phyloP scores from a whole-genome alignment of 2,329 filamentous ascomycete genomes.

The Xylaria sp. region DNA sequence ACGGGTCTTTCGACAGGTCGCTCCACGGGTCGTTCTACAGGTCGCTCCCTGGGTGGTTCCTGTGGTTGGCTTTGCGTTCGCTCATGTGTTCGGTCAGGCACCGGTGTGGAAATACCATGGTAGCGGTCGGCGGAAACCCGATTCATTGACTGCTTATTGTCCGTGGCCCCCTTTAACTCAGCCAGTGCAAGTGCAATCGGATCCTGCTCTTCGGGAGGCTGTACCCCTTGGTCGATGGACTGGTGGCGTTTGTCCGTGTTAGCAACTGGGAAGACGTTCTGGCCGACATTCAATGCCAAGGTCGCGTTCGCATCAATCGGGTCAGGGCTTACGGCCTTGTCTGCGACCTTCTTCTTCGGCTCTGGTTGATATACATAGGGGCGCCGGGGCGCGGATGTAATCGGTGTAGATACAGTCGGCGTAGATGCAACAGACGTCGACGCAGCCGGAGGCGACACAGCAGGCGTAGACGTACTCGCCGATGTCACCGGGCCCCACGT shows the following conservation, averaged over 20 bases:
- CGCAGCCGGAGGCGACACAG: no score
- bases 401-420: no score
- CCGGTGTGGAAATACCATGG: constrained; percentile 89
- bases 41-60: constrained; percentile 9
- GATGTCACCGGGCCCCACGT: constrained; percentile 63
- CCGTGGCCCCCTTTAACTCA: constrained; percentile 84
- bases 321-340: constrained; percentile 74
- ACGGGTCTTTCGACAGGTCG: not conserved
- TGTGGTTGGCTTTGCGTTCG: constrained; percentile 45
- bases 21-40: not conserved
- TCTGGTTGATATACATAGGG: constrained; percentile 55
- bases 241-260: constrained; percentile 73
- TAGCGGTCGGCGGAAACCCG: constrained; percentile 97
- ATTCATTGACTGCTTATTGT: constrained; percentile 79
- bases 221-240: constrained; percentile 50
- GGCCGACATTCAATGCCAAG: constrained; percentile 91
- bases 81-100: constrained; percentile 57
- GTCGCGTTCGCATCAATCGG: constrained; percentile 91
- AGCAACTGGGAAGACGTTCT: constrained; percentile 94
- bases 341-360: constrained; percentile 51
- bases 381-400: constrained; percentile 45
- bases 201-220: constrained; percentile 69
- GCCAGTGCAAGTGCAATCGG: constrained; percentile 93
- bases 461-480: constrained; percentile 31
- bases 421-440: no score